phyloP scores from a whole-genome alignment of 176 grass and related monocot genomes.

The Eleusine indica region DNA sequence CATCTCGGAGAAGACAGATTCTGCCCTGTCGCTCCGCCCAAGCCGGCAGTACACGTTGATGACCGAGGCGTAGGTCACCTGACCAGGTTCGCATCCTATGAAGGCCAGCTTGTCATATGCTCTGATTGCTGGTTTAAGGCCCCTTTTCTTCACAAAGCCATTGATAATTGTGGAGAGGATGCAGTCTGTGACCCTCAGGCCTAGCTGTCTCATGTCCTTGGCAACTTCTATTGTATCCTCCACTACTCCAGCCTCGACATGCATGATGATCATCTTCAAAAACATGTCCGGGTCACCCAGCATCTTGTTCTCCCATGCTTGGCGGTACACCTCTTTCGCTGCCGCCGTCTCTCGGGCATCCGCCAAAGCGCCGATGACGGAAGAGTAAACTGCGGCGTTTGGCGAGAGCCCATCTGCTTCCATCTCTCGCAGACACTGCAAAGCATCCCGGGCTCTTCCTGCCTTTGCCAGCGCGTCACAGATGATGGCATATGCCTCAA shows the following conservation, averaged over 20 bases:
- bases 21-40: slow-evolving; percentile 65
- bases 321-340: slow-evolving; percentile 62
- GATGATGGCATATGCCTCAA: slow-evolving; percentile 58
- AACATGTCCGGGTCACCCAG: slow-evolving; percentile 75
- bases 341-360: slow-evolving; percentile 59
- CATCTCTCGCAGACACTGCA: slow-evolving; percentile 76
- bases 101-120: slow-evolving; percentile 58
- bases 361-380: slow-evolving; percentile 66
- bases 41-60: slow-evolving; percentile 88
- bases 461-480: slow-evolving; percentile 65
- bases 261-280: slow-evolving; percentile 81
- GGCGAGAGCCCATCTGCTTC: slow-evolving; percentile 57
- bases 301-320: slow-evolving; percentile 66
- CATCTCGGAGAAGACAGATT: slow-evolving; percentile 76
- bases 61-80: slow-evolving; percentile 88
- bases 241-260: slow-evolving; percentile 56
- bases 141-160: slow-evolving; percentile 78
- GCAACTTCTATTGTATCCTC: slow-evolving; percentile 65
- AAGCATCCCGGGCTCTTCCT: slow-evolving; percentile 62
- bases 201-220: slow-evolving; percentile 66
- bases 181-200: slow-evolving; percentile 76
- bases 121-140: slow-evolving; percentile 73
- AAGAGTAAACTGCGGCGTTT: slow-evolving; percentile 61
- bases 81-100: slow-evolving; percentile 77
- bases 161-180: slow-evolving; percentile 74